Evolutionary conservation across 1,139 yeast species (phyloP).

Genomic region (Yamadazyma membranifaciens): DNA sequence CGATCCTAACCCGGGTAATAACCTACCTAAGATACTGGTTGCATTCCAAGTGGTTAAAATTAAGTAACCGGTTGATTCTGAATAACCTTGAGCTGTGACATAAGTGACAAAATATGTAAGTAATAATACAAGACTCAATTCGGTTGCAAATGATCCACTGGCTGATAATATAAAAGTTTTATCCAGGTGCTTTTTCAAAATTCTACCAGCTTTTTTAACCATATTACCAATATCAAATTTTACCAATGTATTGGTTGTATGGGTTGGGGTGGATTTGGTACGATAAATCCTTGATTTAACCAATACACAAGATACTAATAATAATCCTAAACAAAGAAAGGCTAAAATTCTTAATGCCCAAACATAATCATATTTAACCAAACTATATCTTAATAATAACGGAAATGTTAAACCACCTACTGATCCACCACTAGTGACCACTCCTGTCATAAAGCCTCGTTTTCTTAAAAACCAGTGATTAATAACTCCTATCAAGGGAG

Average conservation of each 20-base stretch:
- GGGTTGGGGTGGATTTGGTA: not conserved
- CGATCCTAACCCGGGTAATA: constrained; percentile 57
- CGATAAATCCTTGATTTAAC: constrained; percentile 41
- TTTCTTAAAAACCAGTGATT: constrained; percentile 38
- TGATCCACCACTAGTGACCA: constrained; percentile 41
- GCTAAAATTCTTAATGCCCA: constrained; percentile 39
- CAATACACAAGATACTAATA: constrained; percentile 35
- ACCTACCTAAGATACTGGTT: constrained; percentile 58
- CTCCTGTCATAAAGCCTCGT: constrained; percentile 35
- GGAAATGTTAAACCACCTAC: constrained; percentile 39
- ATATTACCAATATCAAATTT: constrained; percentile 1
- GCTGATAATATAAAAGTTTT: constrained; percentile 23
- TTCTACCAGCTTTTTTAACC: not conserved
- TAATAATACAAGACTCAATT: constrained; percentile 52
- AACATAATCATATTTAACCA: constrained; percentile 28
- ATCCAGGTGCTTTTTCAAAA: constrained; percentile 17
- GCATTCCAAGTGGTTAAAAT: constrained; percentile 58
- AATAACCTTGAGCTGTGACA: constrained; percentile 51
- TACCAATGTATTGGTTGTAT: not conserved
- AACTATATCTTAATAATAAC: constrained; percentile 30
- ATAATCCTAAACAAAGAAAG: constrained; percentile 29
- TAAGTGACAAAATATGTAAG: constrained; percentile 57
- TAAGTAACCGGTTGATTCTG: constrained; percentile 50
- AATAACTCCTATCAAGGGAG: constrained; percentile 37
- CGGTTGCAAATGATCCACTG: constrained; percentile 45